A percentile compares a stretch with the other conserved stretches of the same genome.
These are phyloP conservation scores for Solanum corneliomulleri DNA, from an alignment of 257 asterid species.

Conservation along the genomic window DNA sequence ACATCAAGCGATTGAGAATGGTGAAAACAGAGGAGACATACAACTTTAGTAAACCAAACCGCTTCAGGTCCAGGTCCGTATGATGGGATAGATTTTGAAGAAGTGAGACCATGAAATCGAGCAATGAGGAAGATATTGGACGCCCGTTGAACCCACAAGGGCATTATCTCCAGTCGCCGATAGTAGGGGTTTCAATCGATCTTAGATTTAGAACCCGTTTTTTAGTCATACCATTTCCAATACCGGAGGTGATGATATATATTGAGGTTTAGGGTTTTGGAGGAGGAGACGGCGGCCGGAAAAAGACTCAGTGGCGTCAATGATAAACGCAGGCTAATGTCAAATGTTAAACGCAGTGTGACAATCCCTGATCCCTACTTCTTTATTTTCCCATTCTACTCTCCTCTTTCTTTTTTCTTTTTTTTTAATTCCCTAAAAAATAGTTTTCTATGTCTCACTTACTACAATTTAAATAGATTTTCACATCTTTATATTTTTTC, in stretches of 20 bases:
- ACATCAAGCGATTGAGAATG: constrained; percentile 27
- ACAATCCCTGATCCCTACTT: neutral
- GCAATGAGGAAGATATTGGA: constrained; percentile 35
- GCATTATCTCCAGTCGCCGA: constrained; percentile 33
- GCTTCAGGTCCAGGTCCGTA: constrained; percentile 10
- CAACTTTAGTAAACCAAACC: constrained; percentile 72
- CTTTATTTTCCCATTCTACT: neutral
- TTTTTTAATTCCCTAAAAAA: neutral
- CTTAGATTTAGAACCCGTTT: neutral
- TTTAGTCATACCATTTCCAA: constrained; percentile 16
- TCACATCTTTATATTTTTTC: neutral
- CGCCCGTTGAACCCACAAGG: constrained; percentile 49
- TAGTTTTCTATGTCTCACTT: neutral
- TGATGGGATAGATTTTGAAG: constrained; percentile 15
- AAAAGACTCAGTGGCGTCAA: neutral
- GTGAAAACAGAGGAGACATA: constrained; percentile 62
- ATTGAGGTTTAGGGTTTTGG: neutral
- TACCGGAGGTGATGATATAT: neutral
- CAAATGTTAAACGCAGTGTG: neutral
- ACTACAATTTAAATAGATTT: neutral
- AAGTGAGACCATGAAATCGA: constrained; percentile 36
- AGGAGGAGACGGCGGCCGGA: neutral
- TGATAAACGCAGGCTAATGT: neutral
- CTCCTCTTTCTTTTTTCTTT: neutral
- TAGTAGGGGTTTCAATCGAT: neutral